A percentile compares a stretch with the other conserved stretches of the same genome.
These are phyloP conservation scores for Galeopsis tetrahit DNA, from an alignment of 257 asterid species.

Conservation along the genomic window DNA sequence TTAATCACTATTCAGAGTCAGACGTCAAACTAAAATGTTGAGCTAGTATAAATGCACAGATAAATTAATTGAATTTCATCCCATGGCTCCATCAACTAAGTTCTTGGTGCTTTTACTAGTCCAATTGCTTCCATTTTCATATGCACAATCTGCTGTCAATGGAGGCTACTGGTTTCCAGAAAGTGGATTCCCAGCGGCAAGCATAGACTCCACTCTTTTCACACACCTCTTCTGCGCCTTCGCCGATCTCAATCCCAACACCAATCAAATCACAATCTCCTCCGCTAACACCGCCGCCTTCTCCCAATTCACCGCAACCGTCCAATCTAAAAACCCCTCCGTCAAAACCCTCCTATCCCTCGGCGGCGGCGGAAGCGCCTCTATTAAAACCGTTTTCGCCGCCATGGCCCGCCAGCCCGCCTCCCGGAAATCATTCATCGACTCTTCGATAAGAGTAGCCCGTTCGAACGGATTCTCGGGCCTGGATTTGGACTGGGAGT, in stretches of 20 bases:
- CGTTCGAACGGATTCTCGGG: conserved; percentile 47
- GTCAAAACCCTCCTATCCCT: conserved; percentile 55
- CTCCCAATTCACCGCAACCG: conserved; percentile 48
- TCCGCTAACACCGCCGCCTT: conserved; percentile 42
- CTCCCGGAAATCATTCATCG: conserved; percentile 47
- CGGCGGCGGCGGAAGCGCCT: conserved; percentile 52
- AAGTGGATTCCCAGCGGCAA: conserved; percentile 38
- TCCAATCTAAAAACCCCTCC: conserved; percentile 39
- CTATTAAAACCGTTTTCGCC: conserved; percentile 26
- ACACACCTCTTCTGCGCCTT: conserved; percentile 64
- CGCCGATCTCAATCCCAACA: conserved; percentile 47
- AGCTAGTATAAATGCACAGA: not conserved
- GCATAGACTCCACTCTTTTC: conserved; percentile 50
- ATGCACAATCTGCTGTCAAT: conserved; percentile 43
- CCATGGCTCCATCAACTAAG: conserved; percentile 42
- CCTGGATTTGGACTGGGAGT: conserved; percentile 57
- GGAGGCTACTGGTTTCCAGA: conserved; percentile 60
- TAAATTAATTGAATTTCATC: not conserved
- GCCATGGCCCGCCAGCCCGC: conserved; percentile 46
- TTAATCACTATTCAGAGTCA: too few species aligned
- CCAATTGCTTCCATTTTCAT: conserved; percentile 29
- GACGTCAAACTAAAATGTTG: too few species aligned
- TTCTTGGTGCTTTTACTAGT: conserved; percentile 7
- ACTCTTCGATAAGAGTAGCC: conserved; percentile 50
- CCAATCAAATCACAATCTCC: conserved; percentile 42